Evolutionary conservation across 73 alveolate species (phyloP).

Genomic region (Tetrahymena borealis): DNA sequence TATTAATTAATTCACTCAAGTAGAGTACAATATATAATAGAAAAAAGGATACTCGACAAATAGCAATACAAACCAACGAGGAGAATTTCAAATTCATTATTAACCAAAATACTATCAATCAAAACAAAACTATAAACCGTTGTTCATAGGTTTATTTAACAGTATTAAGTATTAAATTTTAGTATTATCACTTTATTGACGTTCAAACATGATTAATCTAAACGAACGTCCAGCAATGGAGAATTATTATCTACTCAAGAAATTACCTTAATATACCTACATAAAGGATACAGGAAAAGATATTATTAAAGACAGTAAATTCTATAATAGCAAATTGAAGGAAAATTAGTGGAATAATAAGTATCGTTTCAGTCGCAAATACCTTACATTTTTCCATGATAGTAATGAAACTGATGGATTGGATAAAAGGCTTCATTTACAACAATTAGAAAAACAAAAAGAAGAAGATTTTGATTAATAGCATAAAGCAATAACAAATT

Average conservation of each 20-base stretch:
- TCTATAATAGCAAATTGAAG: not conserved
- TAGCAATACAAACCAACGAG: no score
- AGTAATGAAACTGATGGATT: not conserved
- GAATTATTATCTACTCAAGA: not conserved
- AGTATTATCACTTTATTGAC: no score
- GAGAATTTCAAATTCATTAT: no score
- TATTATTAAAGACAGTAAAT: not conserved
- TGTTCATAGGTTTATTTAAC: not conserved
- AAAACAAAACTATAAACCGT: not conserved
- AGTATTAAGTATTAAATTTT: not conserved
- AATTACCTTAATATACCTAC: not conserved
- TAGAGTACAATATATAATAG: no score
- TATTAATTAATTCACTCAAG: no score
- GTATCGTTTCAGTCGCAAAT: not conserved
- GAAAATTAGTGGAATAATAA: not conserved
- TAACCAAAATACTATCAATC: no score
- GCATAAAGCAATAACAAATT: not conserved
- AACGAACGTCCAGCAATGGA: not conserved
- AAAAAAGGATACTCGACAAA: no score
- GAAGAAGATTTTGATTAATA: not conserved
- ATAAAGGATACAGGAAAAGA: not conserved
- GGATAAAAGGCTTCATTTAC: not conserved
- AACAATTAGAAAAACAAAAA: not conserved
- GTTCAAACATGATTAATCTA: not conserved
- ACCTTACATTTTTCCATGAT: not conserved